phyloP scores from a whole-genome alignment of 208 protist species.

The Leishmania turanica region DNA sequence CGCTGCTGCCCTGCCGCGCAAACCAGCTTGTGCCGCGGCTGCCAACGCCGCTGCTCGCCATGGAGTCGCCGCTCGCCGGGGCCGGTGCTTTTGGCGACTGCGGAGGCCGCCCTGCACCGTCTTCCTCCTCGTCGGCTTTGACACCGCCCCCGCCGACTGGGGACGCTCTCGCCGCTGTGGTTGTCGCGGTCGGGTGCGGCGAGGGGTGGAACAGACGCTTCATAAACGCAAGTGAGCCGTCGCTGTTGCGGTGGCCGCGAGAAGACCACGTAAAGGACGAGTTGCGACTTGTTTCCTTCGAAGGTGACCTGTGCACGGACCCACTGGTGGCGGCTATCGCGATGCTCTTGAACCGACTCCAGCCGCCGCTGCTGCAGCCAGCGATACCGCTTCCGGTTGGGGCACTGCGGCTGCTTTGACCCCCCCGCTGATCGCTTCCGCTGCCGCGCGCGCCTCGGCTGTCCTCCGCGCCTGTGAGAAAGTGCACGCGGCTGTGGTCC shows the following conservation, averaged over 20 bases:
- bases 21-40: background rate
- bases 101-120: background rate
- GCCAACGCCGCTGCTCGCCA: background rate
- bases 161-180: background rate
- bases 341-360: constrained; percentile 15
- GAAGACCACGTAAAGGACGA: constrained; percentile 10
- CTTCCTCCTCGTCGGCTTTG: background rate
- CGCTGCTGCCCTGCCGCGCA: background rate
- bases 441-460: background rate
- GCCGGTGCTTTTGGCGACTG: background rate
- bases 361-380: constrained; percentile 11
- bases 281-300: constrained; percentile 15
- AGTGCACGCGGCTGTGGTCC: constrained; percentile 28
- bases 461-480: constrained; percentile 27
- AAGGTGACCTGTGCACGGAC: background rate
- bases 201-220: constrained; percentile 20
- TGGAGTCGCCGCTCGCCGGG: background rate
- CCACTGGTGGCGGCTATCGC: background rate
- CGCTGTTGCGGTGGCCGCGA: constrained; percentile 1
- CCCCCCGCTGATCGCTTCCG: background rate
- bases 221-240: constrained; percentile 29
- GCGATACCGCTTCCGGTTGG: background rate
- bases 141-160: background rate
- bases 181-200: background rate
- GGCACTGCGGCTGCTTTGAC: constrained; percentile 5